Percentiles rank a stretch among this genome's conserved stretches.
phyloP scores from a whole-genome alignment of 2,329 filamentous ascomycete genomes.

The Monilinia fructicola region DNA sequence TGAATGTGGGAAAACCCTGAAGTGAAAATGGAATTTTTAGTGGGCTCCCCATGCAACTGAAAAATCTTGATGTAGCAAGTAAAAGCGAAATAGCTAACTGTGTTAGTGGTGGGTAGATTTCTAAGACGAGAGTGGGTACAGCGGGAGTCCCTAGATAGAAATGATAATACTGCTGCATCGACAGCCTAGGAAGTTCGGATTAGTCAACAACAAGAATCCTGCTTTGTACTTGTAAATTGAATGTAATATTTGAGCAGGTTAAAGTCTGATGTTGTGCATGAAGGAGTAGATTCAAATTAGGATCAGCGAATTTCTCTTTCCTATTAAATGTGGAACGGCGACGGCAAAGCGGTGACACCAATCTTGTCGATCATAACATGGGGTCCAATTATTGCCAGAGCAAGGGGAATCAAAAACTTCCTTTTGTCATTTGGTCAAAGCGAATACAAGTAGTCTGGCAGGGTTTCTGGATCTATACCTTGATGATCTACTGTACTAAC shows the following conservation, averaged over 20 bases:
- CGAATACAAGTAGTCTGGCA: not conserved
- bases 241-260: not conserved
- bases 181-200: not conserved
- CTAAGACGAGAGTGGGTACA: not conserved
- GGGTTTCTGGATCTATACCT: not conserved
- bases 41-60: not conserved
- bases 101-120: not conserved
- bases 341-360: conserved; percentile 1
- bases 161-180: not conserved
- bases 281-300: not conserved
- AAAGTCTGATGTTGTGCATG: conserved; percentile 10
- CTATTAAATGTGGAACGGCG: not conserved
- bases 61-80: not conserved
- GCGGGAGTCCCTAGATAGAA: not conserved
- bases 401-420: not conserved
- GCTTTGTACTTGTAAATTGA: not conserved
- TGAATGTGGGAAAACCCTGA: not conserved
- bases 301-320: conserved; percentile 14
- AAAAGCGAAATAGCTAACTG: not conserved
- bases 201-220: not conserved
- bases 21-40: not conserved
- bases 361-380: conserved; percentile 13
- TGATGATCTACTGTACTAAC: conserved; percentile 1
- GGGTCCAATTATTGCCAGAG: not conserved
- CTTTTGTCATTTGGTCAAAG: not conserved